Evolutionary conservation across 2,329 filamentous ascomycete species (phyloP), one percentile per base, ranked within the genome.

Genomic region (Penicillium nordicum): DNA sequence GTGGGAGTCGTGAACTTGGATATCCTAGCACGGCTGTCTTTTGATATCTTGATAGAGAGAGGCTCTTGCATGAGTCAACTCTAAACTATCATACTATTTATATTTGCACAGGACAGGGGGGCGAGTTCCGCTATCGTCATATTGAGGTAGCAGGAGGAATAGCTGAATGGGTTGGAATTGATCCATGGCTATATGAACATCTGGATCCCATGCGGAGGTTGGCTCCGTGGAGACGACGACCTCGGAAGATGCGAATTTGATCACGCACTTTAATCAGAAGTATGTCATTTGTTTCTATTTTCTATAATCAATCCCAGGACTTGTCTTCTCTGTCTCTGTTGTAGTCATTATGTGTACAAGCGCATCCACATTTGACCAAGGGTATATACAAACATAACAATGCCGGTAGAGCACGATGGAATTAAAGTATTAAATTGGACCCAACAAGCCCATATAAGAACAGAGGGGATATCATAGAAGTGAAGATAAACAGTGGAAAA

Each of bases 381-480:
- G 44, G 30, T 53, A 58, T 57, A 46, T 46, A 45, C 48, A 45
- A 62, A 57, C 53, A 62, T 57, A 58, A 57, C 57, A 57, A 60
- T 57, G 60, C 60, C 54, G 57, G 58, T 59, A 55, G 62, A 59
- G 55, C 57, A 60, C 27, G 52, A 55, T 62, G 59, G 51, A 53
- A 71, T 69, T 69, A 69, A 64, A 64, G 63, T 59, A 70, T 68
- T 69, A 70, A 67, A 61, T 60, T 57, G 62, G 64, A 68, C 63
- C 58, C 53, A 63, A 63, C 60, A 66, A 67, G 63, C 67, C 69
- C 67, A 63, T 63, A 64, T 65, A 66, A 65, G 64, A 74, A 74
- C 72, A 70, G 64, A 74, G 68, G 73, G 73, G 74, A 76, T 76
- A 76, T 76, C 74, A 76, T 72, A 67, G 68, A 69, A 70, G 63